phyloP scores from a whole-genome alignment of 176 grass and related monocot genomes.

The Phragmites australis region DNA sequence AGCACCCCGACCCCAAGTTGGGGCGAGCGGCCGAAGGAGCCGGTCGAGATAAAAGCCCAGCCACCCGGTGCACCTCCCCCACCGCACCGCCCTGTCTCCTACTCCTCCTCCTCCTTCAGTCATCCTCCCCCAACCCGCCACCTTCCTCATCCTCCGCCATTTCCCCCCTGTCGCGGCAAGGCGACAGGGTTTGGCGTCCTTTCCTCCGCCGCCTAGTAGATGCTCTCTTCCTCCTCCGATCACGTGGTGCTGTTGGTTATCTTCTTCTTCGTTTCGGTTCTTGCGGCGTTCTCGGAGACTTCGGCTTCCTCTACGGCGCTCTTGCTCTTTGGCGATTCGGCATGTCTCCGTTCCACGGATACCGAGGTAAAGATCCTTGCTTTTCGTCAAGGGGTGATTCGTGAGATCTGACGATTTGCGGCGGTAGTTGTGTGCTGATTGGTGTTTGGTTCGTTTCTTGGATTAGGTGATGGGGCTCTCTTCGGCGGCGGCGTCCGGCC shows the following conservation, averaged over 20 bases:
- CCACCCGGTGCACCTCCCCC: not conserved
- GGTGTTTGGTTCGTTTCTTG: not conserved
- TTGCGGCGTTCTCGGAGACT: not conserved
- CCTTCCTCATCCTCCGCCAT: not conserved
- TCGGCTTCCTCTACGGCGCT: conserved; percentile 12
- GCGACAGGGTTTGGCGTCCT: conserved; percentile 47
- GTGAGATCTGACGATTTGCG: not conserved
- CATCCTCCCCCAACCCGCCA: not conserved
- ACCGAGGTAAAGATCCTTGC: conserved; percentile 39
- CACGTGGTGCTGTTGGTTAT: conserved; percentile 17
- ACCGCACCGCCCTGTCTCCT: not conserved
- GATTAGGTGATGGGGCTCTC: conserved; percentile 28
- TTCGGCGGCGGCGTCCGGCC: conserved; percentile 24
- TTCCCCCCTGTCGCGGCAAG: conserved; percentile 46
- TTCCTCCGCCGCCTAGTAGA: not conserved
- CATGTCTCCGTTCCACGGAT: conserved; percentile 63
- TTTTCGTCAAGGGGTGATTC: not conserved
- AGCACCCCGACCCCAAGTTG: conserved; percentile 30
- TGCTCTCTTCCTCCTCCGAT: not conserved
- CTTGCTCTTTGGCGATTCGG: not conserved
- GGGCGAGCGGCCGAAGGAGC: too few species aligned
- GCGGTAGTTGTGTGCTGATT: conserved; percentile 10
- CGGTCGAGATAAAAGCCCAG: conserved; percentile 41
- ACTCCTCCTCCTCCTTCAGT: not conserved
- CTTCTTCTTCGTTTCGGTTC: conserved; percentile 4